A percentile compares a stretch with the other conserved stretches of the same genome.
Evolutionary conservation across 805 yeast genomes (phyloP).

Genomic region (Metschnikowia reukaufii): DNA sequence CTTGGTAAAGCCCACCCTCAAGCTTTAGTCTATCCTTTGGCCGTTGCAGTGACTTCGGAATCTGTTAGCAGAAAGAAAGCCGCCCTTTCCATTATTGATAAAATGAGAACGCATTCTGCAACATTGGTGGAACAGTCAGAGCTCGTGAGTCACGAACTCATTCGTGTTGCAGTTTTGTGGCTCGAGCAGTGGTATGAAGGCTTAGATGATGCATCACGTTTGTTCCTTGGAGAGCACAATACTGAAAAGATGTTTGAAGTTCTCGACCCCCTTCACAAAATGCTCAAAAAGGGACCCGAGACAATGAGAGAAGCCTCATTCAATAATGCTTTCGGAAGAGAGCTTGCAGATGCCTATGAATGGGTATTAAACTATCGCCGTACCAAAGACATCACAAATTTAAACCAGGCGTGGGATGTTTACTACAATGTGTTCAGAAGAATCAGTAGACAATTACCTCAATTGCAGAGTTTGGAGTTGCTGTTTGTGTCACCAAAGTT

Average conservation of each 20-base stretch:
- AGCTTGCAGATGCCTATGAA: conserved; percentile 86
- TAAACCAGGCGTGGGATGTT: conserved; percentile 97
- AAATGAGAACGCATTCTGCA: conserved; percentile 87
- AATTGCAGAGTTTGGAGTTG: conserved; percentile 78
- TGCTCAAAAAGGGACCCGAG: conserved; percentile 84
- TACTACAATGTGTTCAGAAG: conserved; percentile 92
- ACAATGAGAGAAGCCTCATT: conserved; percentile 92
- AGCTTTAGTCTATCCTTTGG: conserved; percentile 90
- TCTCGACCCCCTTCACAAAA: conserved; percentile 81
- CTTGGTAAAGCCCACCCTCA: conserved; percentile 96
- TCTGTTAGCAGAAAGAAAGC: conserved; percentile 87
- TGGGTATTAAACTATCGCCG: conserved; percentile 87
- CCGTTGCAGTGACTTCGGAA: conserved; percentile 94
- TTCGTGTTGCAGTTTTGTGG: conserved; percentile 94
- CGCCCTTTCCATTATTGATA: conserved; percentile 86
- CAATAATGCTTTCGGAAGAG: conserved; percentile 91
- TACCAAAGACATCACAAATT: conserved; percentile 80
- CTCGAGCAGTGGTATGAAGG: conserved; percentile 99
- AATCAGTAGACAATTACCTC: conserved; percentile 85
- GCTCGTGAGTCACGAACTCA: conserved; percentile 87
- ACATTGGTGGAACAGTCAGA: conserved; percentile 88
- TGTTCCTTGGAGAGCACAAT: conserved; percentile 91
- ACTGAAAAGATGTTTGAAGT: conserved; percentile 93
- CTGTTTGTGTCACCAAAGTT: conserved; percentile 93
- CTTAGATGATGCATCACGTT: conserved; percentile 91